Conservation (phyloP, 148 eudicot species). For the Tetragonia tetragonoides region DNA sequence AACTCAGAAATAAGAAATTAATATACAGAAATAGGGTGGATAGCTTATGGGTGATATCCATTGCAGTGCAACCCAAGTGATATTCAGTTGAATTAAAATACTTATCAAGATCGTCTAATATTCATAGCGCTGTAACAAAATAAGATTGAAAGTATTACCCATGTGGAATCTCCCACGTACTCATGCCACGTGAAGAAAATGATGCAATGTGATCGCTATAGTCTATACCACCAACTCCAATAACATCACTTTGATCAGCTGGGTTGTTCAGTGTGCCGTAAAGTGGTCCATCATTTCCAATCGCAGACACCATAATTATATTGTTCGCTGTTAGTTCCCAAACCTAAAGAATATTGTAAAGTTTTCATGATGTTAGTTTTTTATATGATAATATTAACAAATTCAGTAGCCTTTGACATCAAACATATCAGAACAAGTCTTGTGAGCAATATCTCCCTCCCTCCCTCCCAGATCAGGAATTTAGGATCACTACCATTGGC, state of each 20-base stretch:
- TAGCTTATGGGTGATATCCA: background rate
- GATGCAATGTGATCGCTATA: conserved; percentile 95
- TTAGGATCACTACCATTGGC: too few species aligned
- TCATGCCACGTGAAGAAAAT: conserved; percentile 99
- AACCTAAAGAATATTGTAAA: conserved; percentile 49
- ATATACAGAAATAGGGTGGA: background rate
- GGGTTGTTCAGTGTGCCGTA: conserved; percentile 98
- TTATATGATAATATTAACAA: background rate
- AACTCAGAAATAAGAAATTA: background rate
- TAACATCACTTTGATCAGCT: conserved; percentile 99
- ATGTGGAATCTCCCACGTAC: conserved; percentile 99
- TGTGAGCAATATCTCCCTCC: background rate
- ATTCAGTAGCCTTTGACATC: conserved; percentile 1
- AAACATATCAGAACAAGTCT: background rate
- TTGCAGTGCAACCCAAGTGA: background rate
- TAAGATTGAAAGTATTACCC: conserved; percentile 51
- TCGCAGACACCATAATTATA: conserved; percentile 97
- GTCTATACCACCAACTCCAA: conserved; percentile 99
- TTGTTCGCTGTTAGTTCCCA: conserved; percentile 98
- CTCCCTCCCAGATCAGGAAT: too few species aligned
- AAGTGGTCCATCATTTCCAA: conserved; percentile 98
- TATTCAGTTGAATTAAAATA: background rate
- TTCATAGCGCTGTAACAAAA: background rate
- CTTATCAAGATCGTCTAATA: conserved; percentile 2
- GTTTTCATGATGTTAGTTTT: background rate